Evolutionary conservation across 2,329 filamentous ascomycete genomes (phyloP), one percentile per base, ranked within the genome.

Genomic region (Fusarium cyanostomum): DNA sequence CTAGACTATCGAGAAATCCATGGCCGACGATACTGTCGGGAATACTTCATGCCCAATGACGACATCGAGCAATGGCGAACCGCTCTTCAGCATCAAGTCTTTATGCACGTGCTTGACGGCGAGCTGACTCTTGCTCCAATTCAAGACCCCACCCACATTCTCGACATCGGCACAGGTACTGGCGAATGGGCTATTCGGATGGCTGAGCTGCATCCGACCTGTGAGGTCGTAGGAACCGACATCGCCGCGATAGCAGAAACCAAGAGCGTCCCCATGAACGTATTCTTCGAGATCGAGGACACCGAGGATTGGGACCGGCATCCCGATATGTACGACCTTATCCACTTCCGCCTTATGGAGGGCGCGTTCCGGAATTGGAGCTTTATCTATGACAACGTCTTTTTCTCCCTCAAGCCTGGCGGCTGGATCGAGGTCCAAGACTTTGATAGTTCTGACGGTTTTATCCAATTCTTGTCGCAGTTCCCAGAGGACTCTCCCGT

Each of bases 11-110:
- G 85, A 52, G 77, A 83, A 59, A 86, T 89, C 61, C 84, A 90
- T 74, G 85, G 82, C 38, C 84, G 88, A 18, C 81, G 88, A 64
- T 88, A 87, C 70, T 87, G 88, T 68, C 79, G 83, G 30, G 80
- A 81, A 30, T 90, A 89, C 69, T 86, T 81, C 72, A 87, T 89
- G 81, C 88, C 88, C 12, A 89, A 89, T 72, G 88, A 90, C 67
- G 84, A 89, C 41, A 75, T 81, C 41, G 88, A 90, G 70, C 86
- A 89, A 72, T 85, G 86, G 41, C 84, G 88, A 37, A 73, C 89
- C 46, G 82, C 84, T 56, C 79, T 90, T 49, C 78, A 86, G 34
- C 86, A 90, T 64, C 86, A 89, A 70, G 83, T 89, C 42, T 89
- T 86, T 67, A 75, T 88, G 7, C 81, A 82, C 52, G 75, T 80